Evolutionary conservation across 23 red algal species (phyloP), one percentile per base, ranked within the genome.

Genomic region (Gracilaria vermiculophylla): DNA sequence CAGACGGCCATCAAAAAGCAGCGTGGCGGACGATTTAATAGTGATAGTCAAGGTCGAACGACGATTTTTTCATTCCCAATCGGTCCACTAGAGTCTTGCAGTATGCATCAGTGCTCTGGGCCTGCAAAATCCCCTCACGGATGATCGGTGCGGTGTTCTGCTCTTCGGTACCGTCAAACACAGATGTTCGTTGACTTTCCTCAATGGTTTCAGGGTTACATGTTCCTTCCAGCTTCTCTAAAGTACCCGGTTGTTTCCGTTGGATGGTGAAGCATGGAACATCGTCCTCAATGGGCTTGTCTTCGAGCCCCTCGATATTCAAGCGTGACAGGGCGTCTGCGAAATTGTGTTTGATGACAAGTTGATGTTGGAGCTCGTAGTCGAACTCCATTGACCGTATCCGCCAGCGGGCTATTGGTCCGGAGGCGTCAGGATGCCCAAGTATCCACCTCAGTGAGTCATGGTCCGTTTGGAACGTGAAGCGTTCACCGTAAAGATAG

Each of bases 271-370:
- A 0, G 41, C 80, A 81, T 29, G 80, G 61, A 0, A 85, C 32
- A 28, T 58, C 21, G 11, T 51, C 17, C 12, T 47, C 43, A 8
- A 47, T 12, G 6, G 43, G 43, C 12, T 47, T 12, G 43, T 5
- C 12, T 5, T 61, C 55, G 3, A 23, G 19, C 29, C 75, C 75
- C 4, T 57, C 51, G 47, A 43, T 80, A 24, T 6, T 21, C 24
- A 73, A 21, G 4, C 75, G 75, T 5, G 75, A 80, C 34, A 80
- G 45, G 16, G 75, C 32, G 23, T 80, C 75, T 15, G 75, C 36
- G 15, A 42, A 5, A 6, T 57, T 19, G 5, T 80, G 19, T 52
- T 55, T 55, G 4, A 80, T 36, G 23, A 6, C 75, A 29, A 8
- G 5, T 5, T 17, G 47, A 43, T 80, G 75, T n/a, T 29, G 20